Conservation (phyloP, 345 rosid species). For the Eucalyptus erythrocorys region DNA sequence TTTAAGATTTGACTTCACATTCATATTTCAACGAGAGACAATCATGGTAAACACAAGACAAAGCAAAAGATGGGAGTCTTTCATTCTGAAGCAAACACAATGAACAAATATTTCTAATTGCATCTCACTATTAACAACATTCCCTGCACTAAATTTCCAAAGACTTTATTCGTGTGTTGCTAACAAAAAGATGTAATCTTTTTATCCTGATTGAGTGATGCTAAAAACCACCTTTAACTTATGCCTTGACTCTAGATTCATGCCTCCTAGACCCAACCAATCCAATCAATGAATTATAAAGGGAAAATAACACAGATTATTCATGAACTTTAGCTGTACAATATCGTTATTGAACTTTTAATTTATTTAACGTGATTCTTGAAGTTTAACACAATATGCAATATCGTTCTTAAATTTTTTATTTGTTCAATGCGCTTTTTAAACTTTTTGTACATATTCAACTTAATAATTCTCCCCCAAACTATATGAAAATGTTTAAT, state of each 20-base stretch:
- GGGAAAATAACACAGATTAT: neutral
- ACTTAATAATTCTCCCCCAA: neutral
- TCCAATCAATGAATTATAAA: neutral
- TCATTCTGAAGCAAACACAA: neutral
- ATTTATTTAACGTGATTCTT: neutral
- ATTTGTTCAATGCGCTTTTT: neutral
- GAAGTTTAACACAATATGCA: too few species aligned
- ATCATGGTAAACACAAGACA: neutral
- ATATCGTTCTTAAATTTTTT: too few species aligned
- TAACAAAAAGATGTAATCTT: neutral
- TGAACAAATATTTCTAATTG: neutral
- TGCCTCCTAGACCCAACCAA: neutral
- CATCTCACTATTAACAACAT: neutral
- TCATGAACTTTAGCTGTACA: neutral
- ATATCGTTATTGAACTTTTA: too few species aligned
- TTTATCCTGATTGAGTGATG: neutral
- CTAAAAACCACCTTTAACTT: neutral
- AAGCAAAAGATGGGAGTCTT: neutral
- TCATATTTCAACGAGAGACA: neutral
- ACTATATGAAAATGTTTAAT: neutral
- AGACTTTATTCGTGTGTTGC: neutral
- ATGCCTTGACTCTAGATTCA: neutral
- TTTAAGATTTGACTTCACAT: neutral
- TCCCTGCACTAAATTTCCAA: neutral
- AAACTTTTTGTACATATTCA: neutral